These are phyloP conservation scores for Thermothielavioides terrestris DNA, from an alignment of 495 filamentous ascomycete species.

Conservation along the genomic window DNA sequence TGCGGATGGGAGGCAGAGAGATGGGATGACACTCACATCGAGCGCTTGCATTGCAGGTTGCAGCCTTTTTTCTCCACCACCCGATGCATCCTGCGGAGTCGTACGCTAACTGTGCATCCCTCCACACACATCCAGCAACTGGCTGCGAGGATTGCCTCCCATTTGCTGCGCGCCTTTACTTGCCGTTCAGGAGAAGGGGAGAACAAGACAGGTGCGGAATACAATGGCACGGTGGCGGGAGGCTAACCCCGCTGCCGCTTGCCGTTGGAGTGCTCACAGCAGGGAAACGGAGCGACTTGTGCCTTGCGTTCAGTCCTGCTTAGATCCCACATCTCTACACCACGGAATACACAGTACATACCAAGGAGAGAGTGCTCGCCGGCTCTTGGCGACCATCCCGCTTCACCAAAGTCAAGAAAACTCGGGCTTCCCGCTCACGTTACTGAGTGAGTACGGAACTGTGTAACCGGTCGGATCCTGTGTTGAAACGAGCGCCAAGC, in stretches of 20 bases:
- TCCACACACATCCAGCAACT: conserved; percentile 1
- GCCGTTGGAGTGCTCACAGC: neutral
- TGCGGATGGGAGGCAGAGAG: neutral
- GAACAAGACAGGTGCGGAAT: neutral
- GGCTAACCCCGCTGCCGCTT: too few relatives aligned
- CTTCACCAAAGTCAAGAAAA: neutral
- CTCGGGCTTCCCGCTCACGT: neutral
- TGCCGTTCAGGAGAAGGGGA: conserved; percentile 1
- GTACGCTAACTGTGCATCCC: neutral
- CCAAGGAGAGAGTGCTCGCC: neutral
- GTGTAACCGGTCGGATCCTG: conserved; percentile 2
- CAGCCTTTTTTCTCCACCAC: neutral
- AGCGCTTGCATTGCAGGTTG: conserved; percentile 2
- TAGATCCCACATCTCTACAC: too few relatives aligned
- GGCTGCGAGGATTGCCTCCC: neutral
- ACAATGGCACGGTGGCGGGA: neutral
- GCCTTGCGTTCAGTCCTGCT: neutral
- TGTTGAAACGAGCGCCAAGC: neutral
- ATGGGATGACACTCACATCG: conserved; percentile 3
- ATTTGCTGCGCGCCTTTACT: conserved; percentile 1
- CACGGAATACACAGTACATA: too few relatives aligned
- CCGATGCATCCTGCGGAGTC: neutral
- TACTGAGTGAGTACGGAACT: too few relatives aligned
- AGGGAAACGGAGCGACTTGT: conserved; percentile 4
- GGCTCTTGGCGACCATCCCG: neutral